Conservation (phyloP, 140 eudicot genomes). For the Eryngium alpinum region DNA sequence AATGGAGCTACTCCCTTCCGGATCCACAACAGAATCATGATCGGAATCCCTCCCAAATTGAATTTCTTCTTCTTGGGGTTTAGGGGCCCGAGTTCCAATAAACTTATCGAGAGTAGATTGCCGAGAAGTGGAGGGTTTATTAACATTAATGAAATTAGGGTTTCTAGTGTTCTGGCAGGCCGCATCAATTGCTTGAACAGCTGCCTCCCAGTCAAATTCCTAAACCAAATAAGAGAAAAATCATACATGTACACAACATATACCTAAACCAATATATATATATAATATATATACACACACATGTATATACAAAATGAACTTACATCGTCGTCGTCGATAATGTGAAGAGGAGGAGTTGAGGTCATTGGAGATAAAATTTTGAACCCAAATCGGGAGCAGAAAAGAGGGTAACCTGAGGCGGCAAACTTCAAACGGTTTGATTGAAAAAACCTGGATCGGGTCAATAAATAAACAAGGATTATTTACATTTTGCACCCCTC, state of each 20-base stretch:
- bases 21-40: constrained; percentile 14
- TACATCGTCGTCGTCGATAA: constrained; percentile 46
- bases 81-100: constrained; percentile 19
- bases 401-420: too few relatives aligned
- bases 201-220: constrained; percentile 87
- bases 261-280: constrained; percentile 27
- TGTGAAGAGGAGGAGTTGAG: constrained; percentile 24
- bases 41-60: neutral
- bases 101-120: constrained; percentile 72
- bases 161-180: constrained; percentile 31
- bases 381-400: neutral
- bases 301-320: constrained; percentile 8
- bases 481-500: too few relatives aligned
- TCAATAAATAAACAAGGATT: too few relatives aligned
- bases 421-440: too few relatives aligned
- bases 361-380: neutral
- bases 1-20: constrained; percentile 27
- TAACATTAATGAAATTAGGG: neutral
- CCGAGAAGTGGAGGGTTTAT: constrained; percentile 30
- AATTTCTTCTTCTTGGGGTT: neutral
- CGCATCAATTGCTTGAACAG: constrained; percentile 51
- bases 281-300: neutral
- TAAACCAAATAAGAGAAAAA: constrained; percentile 9
- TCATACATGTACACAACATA: neutral
- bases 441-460: too few relatives aligned